These are phyloP conservation scores for Globisporangium mamillatum DNA, from an alignment of 352 stramenopile species.

Conservation along the genomic window DNA sequence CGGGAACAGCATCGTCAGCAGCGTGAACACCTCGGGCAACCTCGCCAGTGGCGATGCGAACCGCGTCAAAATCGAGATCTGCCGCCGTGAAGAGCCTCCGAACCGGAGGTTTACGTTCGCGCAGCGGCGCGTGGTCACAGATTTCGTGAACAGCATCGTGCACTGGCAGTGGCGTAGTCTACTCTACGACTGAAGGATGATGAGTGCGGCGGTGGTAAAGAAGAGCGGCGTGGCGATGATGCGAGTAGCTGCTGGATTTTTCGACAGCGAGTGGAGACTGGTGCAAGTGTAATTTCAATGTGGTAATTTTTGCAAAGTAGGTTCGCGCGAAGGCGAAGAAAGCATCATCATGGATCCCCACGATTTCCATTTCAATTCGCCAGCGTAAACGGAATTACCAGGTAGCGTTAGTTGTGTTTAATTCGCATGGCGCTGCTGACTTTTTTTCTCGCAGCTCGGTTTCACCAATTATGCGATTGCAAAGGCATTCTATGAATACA, in stretches of 20 bases:
- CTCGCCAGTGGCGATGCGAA: neutral
- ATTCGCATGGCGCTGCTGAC: neutral
- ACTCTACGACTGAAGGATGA: conserved; percentile 73
- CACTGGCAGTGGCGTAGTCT: conserved; percentile 88
- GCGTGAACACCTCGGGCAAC: conserved; percentile 14
- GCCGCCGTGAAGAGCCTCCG: conserved; percentile 71
- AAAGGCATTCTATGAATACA: neutral
- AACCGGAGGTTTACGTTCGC: conserved; percentile 80
- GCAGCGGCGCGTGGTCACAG: conserved; percentile 76
- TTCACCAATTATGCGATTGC: neutral
- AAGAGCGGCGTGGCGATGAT: neutral
- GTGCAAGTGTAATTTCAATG: neutral
- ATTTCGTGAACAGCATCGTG: conserved; percentile 87
- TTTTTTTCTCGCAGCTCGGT: neutral
- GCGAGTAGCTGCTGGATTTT: neutral
- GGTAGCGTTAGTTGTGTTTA: neutral
- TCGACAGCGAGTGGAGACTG: neutral
- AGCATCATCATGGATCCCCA: too few species aligned
- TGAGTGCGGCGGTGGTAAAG: neutral
- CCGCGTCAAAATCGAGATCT: conserved; percentile 68
- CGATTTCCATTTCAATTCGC: too few species aligned
- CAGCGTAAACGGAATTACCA: neutral
- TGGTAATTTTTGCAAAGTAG: neutral
- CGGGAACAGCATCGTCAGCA: conserved; percentile 19
- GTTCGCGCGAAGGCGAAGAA: too few species aligned